Evolutionary conservation across 1,284 basidiomycete genomes (phyloP).

Genomic region (Stygiomarasmius scandens): DNA sequence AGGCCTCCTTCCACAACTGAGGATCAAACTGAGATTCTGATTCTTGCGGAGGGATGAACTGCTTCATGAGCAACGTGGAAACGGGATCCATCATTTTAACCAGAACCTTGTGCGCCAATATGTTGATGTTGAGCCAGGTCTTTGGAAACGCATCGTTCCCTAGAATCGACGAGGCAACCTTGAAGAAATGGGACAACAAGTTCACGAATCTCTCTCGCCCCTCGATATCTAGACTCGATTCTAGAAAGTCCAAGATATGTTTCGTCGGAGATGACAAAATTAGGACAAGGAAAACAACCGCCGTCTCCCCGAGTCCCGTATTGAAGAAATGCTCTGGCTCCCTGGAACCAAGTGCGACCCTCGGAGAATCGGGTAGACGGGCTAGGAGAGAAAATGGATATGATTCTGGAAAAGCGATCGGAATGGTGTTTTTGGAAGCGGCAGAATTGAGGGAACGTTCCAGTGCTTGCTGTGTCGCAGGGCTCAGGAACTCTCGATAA

Average conservation of each 20-base stretch:
- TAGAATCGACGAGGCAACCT: conserved; percentile 81
- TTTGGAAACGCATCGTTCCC: conserved; percentile 88
- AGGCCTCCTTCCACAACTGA: conserved; percentile 80
- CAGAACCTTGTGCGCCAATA: conserved; percentile 86
- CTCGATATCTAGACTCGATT: conserved; percentile 83
- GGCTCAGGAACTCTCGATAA: conserved; percentile 80
- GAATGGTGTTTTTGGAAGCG: conserved; percentile 64
- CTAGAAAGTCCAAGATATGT: conserved; percentile 80
- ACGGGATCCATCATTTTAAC: conserved; percentile 89
- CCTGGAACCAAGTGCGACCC: conserved; percentile 39
- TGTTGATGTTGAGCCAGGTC: conserved; percentile 92
- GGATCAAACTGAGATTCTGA: conserved; percentile 73
- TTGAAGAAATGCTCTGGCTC: conserved; percentile 65
- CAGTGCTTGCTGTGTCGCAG: conserved; percentile 68
- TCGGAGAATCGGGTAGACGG: conserved; percentile 57
- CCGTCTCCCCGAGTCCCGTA: conserved; percentile 84
- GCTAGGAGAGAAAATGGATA: conserved; percentile 90
- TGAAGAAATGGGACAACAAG: conserved; percentile 81
- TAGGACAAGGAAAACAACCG: conserved; percentile 84
- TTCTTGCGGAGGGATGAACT: conserved; percentile 79
- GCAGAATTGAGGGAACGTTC: conserved; percentile 68
- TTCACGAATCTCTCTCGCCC: conserved; percentile 77
- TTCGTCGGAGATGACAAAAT: conserved; percentile 80
- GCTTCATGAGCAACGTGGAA: conserved; percentile 73
- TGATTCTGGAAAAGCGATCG: conserved; percentile 90